A percentile compares a stretch with the other conserved stretches of the same genome.
These are phyloP conservation scores for Yamadazyma spencermartinsiae DNA, from an alignment of 1,139 yeast species.

Conservation along the genomic window DNA sequence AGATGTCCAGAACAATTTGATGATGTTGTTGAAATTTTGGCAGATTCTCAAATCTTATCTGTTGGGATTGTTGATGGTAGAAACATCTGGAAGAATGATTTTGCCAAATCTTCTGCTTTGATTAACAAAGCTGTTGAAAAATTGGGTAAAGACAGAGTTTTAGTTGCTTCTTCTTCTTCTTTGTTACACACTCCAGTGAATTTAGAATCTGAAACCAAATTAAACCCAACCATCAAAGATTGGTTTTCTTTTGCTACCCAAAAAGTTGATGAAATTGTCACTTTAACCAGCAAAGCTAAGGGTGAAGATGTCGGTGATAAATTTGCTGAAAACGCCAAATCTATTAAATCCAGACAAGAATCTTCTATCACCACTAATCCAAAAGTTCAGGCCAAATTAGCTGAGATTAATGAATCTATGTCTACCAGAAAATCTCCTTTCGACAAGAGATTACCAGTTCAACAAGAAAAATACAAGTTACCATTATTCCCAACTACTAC, in stretches of 20 bases:
- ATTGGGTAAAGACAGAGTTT: slow-evolving; percentile 85
- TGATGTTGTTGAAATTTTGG: slow-evolving; percentile 67
- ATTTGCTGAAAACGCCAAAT: slow-evolving; percentile 82
- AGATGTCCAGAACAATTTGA: slow-evolving; percentile 97
- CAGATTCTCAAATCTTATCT: slow-evolving; percentile 71
- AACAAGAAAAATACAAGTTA: slow-evolving; percentile 83
- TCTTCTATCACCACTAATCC: slow-evolving; percentile 90
- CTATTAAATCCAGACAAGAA: slow-evolving; percentile 81
- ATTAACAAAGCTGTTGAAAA: slow-evolving; percentile 81
- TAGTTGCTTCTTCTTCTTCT: slow-evolving; percentile 95
- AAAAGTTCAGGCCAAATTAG: slow-evolving; percentile 85
- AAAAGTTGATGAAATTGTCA: slow-evolving; percentile 88
- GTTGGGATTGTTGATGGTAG: slow-evolving; percentile 99
- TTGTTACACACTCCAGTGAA: slow-evolving; percentile 98
- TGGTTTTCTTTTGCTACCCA: slow-evolving; percentile 99
- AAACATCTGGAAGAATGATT: slow-evolving; percentile 98
- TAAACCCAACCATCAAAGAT: slow-evolving; percentile 87
- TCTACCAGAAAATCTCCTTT: slow-evolving; percentile 86
- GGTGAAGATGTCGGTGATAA: slow-evolving; percentile 69
- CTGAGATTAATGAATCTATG: slow-evolving; percentile 74
- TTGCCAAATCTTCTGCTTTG: slow-evolving; percentile 76
- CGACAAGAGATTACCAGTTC: slow-evolving; percentile 83
- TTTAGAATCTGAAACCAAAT: slow-evolving; percentile 85
- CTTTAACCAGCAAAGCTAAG: slow-evolving; percentile 84
- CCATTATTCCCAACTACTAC: slow-evolving; percentile 99